Evolutionary conservation across 2,329 filamentous ascomycete genomes (phyloP).

Genomic region (Paraconiothyrium sp.): DNA sequence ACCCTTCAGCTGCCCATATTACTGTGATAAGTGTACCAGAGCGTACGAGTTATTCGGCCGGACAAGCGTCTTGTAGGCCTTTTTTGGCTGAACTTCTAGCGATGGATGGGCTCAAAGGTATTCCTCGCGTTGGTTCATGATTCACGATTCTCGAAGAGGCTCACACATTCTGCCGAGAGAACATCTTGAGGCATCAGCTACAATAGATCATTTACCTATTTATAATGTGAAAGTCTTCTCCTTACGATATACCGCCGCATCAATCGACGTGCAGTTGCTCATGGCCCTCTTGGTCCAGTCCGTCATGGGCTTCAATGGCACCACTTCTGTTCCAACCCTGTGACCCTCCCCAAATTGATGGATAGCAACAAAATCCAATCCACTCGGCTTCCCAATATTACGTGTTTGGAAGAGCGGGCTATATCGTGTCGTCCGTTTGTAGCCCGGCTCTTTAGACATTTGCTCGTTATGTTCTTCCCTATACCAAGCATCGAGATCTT

Average conservation of each 20-base stretch:
- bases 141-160: no score
- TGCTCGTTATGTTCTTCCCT: constrained; percentile 45
- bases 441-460: constrained; percentile 42
- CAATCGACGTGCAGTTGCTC: constrained; percentile 33
- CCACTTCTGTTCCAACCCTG: constrained; percentile 37
- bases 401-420: constrained; percentile 27
- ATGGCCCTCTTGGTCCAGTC: constrained; percentile 44
- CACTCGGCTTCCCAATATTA: constrained; percentile 19
- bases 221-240: constrained; percentile 20
- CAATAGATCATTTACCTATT: not conserved
- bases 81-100: no score
- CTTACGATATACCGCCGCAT: constrained; percentile 41
- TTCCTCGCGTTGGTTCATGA: no score
- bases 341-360: constrained; percentile 43
- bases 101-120: no score
- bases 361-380: constrained; percentile 36
- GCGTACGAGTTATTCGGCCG: no score
- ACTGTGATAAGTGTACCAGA: no score
- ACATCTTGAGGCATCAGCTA: not conserved
- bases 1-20: no score
- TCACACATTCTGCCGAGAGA: no score
- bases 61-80: no score
- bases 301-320: constrained; percentile 39
- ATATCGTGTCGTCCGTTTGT: constrained; percentile 37
- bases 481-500: constrained; percentile 43